Percentiles rank a stretch among this genome's conserved stretches.
These are phyloP conservation scores for Spergularia bocconei DNA, from an alignment of 148 eudicot species.

Conservation along the genomic window DNA sequence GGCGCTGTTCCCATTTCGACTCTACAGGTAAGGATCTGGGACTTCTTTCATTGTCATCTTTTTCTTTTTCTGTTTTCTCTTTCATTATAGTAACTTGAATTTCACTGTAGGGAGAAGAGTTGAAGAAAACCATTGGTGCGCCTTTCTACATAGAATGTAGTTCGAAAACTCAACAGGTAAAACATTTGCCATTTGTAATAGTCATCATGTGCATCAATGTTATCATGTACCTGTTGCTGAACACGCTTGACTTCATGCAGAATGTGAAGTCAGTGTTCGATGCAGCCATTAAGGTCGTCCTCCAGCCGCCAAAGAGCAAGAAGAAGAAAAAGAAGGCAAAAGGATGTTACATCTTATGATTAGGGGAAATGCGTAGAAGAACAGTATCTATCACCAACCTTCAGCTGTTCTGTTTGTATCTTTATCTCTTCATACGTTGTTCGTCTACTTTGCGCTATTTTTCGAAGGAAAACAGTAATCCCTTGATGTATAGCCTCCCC, in stretches of 20 bases:
- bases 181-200: not conserved
- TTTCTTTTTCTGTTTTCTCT: not conserved
- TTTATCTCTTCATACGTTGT: conserved; percentile 2
- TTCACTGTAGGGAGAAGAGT: conserved; percentile 64
- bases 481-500: conserved; percentile 34
- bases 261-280: conserved; percentile 76
- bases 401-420: conserved; percentile 5
- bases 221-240: not conserved
- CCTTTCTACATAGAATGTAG: conserved; percentile 79
- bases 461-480: conserved; percentile 15
- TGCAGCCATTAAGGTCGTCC: conserved; percentile 68
- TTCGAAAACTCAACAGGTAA: conserved; percentile 81
- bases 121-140: conserved; percentile 63
- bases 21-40: conserved; percentile 47
- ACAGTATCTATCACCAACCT: not conserved
- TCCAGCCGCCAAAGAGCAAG: conserved; percentile 58
- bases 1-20: conserved; percentile 76
- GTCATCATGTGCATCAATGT: not conserved
- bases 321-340: conserved; percentile 52
- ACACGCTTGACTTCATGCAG: conserved; percentile 32
- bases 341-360: conserved; percentile 45
- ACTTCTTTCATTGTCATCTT: not conserved
- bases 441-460: conserved; percentile 4
- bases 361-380: conserved; percentile 10
- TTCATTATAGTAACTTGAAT: not conserved